phyloP scores from a whole-genome alignment of 768 basidiomycete species.

The Psilocybe sp. region DNA sequence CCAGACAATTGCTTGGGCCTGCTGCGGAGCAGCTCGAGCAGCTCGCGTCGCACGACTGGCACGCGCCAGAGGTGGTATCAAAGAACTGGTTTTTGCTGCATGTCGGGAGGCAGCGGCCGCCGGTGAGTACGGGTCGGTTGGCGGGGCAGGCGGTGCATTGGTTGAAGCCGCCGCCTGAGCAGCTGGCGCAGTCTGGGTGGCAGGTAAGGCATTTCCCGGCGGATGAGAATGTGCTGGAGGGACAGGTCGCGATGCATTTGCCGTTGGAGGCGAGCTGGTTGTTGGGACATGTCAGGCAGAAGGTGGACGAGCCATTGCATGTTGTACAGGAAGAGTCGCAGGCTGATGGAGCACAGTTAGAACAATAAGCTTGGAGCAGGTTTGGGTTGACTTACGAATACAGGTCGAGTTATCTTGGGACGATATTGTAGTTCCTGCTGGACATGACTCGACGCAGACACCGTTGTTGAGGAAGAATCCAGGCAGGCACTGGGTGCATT shows the following conservation, averaged over 20 bases:
- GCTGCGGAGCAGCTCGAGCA: conserved; percentile 78
- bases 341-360: conserved; percentile 28
- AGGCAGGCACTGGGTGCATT: conserved; percentile 77
- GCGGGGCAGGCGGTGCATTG: conserved; percentile 74
- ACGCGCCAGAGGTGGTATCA: conserved; percentile 57
- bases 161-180: conserved; percentile 67
- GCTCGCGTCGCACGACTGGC: conserved; percentile 65
- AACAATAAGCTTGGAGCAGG: background rate
- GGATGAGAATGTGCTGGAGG: conserved; percentile 64
- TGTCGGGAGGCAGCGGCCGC: conserved; percentile 74
- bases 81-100: conserved; percentile 71
- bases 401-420: conserved; percentile 74
- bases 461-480: conserved; percentile 75
- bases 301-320: conserved; percentile 64
- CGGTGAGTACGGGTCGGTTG: conserved; percentile 65
- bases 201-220: conserved; percentile 67
- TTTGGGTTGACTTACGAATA: conserved; percentile 34
- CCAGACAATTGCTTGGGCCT: conserved; percentile 67
- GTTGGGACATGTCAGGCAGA: conserved; percentile 71
- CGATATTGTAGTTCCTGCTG: conserved; percentile 69
- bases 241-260: conserved; percentile 71
- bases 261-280: conserved; percentile 68
- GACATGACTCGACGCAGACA: conserved; percentile 66
- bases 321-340: conserved; percentile 73
- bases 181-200: conserved; percentile 80